Evolutionary conservation across 257 asterid genomes (phyloP).

Genomic region (Voacanga thouarsii): DNA sequence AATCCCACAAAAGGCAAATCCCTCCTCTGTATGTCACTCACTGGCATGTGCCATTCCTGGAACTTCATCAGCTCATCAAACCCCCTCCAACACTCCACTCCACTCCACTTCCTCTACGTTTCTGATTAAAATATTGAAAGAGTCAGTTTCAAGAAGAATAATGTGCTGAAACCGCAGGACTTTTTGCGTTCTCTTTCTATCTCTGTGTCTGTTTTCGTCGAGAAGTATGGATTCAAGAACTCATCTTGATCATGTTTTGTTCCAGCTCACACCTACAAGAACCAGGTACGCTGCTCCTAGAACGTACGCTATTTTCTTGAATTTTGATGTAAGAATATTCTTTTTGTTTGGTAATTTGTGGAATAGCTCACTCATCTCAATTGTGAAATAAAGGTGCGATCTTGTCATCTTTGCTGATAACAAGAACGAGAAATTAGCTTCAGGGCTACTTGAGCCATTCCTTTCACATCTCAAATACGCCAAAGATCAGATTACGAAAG

Average conservation of each 20-base stretch:
- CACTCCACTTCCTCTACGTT: background rate
- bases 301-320: background rate
- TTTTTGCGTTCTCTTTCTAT: background rate
- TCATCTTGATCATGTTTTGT: slow-evolving; percentile 64
- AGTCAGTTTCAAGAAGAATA: background rate
- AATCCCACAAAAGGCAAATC: slow-evolving; percentile 19
- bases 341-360: background rate
- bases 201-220: slow-evolving; percentile 8
- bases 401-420: slow-evolving; percentile 64
- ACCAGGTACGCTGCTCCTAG: slow-evolving; percentile 46
- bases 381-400: slow-evolving; percentile 57
- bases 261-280: slow-evolving; percentile 83
- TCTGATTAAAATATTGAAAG: slow-evolving; percentile 7
- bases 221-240: slow-evolving; percentile 54
- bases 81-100: background rate
- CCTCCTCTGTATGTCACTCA: slow-evolving; percentile 16
- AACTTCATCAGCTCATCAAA: slow-evolving; percentile 13
- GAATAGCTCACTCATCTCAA: slow-evolving; percentile 12
- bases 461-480: slow-evolving; percentile 64
- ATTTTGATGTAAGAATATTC: background rate
- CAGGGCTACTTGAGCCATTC: slow-evolving; percentile 78
- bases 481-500: slow-evolving; percentile 72
- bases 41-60: slow-evolving; percentile 34
- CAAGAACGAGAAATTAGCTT: slow-evolving; percentile 70
- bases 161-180: slow-evolving; percentile 1